Conservation (phyloP, 2,329 filamentous ascomycete species). For the Pseudocercospora pini-densiflorae region DNA sequence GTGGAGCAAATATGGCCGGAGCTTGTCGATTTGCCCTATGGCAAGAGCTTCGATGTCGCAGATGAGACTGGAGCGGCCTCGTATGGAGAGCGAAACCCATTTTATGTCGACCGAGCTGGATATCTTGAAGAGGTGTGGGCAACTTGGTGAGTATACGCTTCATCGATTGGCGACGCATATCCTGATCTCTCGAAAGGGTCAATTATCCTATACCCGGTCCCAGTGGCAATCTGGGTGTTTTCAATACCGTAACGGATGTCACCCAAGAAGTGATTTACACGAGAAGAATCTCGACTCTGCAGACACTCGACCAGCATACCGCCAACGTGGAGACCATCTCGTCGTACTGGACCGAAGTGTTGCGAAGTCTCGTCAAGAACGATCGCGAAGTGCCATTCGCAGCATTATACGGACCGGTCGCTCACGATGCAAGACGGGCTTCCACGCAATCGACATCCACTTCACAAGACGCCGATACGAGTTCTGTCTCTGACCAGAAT, state of each 20-base stretch:
- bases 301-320: constrained; percentile 15
- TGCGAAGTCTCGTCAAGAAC: constrained; percentile 18
- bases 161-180: no score
- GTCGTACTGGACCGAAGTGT: constrained; percentile 14
- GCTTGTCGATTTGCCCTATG: constrained; percentile 9
- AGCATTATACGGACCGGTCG: constrained; percentile 15
- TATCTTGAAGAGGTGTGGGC: constrained; percentile 24
- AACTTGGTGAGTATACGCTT: constrained; percentile 1
- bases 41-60: constrained; percentile 12
- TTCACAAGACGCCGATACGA: neutral
- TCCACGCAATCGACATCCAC: neutral
- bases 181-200: neutral
- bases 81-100: constrained; percentile 19
- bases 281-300: constrained; percentile 22
- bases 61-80: constrained; percentile 19
- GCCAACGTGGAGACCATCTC: neutral
- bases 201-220: constrained; percentile 15
- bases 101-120: constrained; percentile 22
- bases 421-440: neutral
- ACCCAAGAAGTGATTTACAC: constrained; percentile 22
- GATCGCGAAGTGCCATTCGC: constrained; percentile 24
- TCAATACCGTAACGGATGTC: constrained; percentile 18
- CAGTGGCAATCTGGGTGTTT: constrained; percentile 17
- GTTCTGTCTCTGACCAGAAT: constrained; percentile 6
- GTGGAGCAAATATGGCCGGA: constrained; percentile 24